A percentile compares a stretch with the other conserved stretches of the same genome.
Evolutionary conservation across 2,329 filamentous ascomycete species (phyloP).

Genomic region (Aotearoamyces nothofagi): DNA sequence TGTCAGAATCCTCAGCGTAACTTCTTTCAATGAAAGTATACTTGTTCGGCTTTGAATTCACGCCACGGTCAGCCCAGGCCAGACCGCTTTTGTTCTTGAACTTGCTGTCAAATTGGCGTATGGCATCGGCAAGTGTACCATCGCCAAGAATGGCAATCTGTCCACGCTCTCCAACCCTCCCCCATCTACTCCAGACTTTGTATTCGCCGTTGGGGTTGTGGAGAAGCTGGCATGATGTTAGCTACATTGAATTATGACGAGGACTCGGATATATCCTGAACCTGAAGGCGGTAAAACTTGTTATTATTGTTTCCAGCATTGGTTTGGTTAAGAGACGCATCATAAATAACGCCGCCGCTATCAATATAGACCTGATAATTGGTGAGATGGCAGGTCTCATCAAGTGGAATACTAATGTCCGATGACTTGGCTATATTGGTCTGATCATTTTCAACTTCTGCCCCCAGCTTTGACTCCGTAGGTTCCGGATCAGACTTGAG

Average conservation of each 20-base stretch:
- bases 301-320: conserved; percentile 61
- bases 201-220: conserved; percentile 23
- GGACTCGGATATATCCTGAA: too few relatives aligned
- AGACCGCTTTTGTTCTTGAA: conserved; percentile 48
- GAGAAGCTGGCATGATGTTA: too few relatives aligned
- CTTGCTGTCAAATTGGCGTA: conserved; percentile 39
- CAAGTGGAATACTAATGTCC: conserved; percentile 32
- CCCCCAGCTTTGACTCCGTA: conserved; percentile 13
- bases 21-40: conserved; percentile 72
- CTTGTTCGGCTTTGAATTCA: conserved; percentile 45
- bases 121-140: conserved; percentile 27
- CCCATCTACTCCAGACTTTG: conserved; percentile 65
- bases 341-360: conserved; percentile 51
- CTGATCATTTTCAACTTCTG: conserved; percentile 11
- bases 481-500: too few relatives aligned
- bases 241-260: too few relatives aligned
- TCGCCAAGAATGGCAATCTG: conserved; percentile 28
- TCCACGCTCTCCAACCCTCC: conserved; percentile 52
- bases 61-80: conserved; percentile 34
- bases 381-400: conserved; percentile 25
- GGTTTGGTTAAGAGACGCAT: conserved; percentile 68
- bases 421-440: conserved; percentile 24
- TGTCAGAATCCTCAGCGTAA: conserved; percentile 56
- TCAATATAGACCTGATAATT: conserved; percentile 54
- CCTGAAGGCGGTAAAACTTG: conserved; percentile 68